Base-by-base conservation (phyloP, 345 rosid species). In the Citrus hindsii region DNA sequence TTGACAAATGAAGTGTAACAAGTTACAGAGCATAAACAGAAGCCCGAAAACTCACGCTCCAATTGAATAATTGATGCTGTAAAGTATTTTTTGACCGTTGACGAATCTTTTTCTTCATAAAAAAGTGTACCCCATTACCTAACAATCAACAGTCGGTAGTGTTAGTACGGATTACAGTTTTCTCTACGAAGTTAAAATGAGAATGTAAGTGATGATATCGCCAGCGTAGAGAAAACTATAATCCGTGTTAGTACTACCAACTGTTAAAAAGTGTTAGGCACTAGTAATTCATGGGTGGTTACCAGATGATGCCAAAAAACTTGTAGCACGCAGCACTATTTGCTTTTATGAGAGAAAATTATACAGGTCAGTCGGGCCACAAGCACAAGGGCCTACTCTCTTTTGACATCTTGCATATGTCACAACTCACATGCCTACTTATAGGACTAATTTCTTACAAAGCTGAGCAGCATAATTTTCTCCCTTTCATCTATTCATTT, bases 381-480 rank as follows among this genome's bases (percentile, higher is more conserved):
- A 81, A 74, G 81, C 81, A 65, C 9, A 33, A 18, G 85, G 82
- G 21, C 84, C 88, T 76, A 83, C 83, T 5, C 1, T 21, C 58
- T 74, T 32, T 60, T 69, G 71, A 60, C 73, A 69, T 71, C 51
- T 64, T 38, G 58, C 69, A 51, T 14, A 25, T 42, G 78, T 69
- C 74, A 67, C 53, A 58, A 59, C 64, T 69, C 76, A 66, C 42
- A 51, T 33, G 68, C 81, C 87, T 84, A 76, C 84, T 63, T 72
- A 71, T 69, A 73, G 42, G 30, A 33, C 76, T 35, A n/a, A 37
- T 24, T 46, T 56, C 82, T 63, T 61, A n/a, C 65, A 7, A 56
- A 67, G 62, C 71, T 74, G 46, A 71, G 70, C 79, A 32, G 24
- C 71, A 65, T 33, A 2, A 16, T 7, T 30, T 24, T 21, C 66